Conservation (phyloP, 306 rosid genomes). For the Castanopsis chinensis region DNA sequence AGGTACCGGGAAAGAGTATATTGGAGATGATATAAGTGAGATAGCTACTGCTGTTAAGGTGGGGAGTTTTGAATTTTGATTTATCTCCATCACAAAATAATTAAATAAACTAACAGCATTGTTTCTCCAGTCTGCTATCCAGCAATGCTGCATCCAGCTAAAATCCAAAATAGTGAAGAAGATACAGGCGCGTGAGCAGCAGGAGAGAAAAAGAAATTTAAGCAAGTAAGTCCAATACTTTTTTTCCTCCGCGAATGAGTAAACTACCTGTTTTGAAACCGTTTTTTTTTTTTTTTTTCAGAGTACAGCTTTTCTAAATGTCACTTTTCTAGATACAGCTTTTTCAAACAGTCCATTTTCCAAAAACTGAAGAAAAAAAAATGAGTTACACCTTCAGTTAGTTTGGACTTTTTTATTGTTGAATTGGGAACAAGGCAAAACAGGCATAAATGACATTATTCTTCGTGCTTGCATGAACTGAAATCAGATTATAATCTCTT, state of each 20-base stretch:
- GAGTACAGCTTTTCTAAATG: too few relatives aligned
- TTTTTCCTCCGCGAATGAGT: slow-evolving; percentile 18
- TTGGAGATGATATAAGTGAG: slow-evolving; percentile 94
- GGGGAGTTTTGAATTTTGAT: slow-evolving; percentile 19
- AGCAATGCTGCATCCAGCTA: slow-evolving; percentile 91
- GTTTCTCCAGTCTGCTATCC: slow-evolving; percentile 76
- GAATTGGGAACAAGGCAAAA: too few relatives aligned
- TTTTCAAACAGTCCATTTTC: too few relatives aligned
- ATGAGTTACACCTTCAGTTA: too few relatives aligned
- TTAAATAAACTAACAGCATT: slow-evolving; percentile 26
- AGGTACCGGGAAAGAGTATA: slow-evolving; percentile 98
- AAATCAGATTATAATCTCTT: slow-evolving; percentile 23
- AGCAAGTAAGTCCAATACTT: slow-evolving; percentile 49
- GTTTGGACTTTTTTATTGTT: too few relatives aligned
- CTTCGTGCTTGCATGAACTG: slow-evolving; percentile 13
- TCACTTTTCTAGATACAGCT: too few relatives aligned
- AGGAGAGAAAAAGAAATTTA: slow-evolving; percentile 90
- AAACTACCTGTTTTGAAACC: background rate
- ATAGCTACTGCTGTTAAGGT: slow-evolving; percentile 98
- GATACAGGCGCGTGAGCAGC: slow-evolving; percentile 96
- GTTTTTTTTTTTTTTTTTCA: too few relatives aligned
- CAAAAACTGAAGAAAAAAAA: too few relatives aligned
- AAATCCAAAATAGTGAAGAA: slow-evolving; percentile 89
- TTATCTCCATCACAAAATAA: background rate
- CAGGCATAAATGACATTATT: background rate